Evolutionary conservation across 169 alveolate genomes (phyloP).

Genomic region (Neospora caninum): DNA sequence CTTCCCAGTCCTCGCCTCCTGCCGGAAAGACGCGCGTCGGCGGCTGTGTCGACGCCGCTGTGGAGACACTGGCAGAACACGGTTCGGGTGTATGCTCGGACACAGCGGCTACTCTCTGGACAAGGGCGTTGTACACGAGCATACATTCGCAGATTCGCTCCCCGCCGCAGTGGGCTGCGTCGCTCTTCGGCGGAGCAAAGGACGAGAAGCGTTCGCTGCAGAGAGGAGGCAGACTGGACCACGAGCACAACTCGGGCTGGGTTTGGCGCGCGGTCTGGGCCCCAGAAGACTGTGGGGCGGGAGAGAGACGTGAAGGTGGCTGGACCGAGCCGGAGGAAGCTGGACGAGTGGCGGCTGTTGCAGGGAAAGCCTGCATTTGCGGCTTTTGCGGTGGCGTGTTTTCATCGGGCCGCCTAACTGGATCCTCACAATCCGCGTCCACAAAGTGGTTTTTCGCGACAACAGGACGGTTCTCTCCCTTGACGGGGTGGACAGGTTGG

Average conservation of each 20-base stretch:
- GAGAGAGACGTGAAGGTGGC: not conserved
- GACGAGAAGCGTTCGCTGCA: not conserved
- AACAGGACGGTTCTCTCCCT: too few relatives aligned
- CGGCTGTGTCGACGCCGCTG: too few relatives aligned
- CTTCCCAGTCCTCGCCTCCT: slow-evolving; percentile 3
- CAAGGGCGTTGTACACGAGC: not conserved
- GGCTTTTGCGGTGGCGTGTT: not conserved
- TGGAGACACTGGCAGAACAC: too few relatives aligned
- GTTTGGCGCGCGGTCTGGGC: not conserved
- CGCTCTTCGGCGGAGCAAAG: not conserved
- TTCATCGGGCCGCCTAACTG: not conserved
- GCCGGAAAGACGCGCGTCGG: not conserved
- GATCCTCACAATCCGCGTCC: too few relatives aligned
- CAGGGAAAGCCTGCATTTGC: not conserved
- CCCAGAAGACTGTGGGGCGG: not conserved
- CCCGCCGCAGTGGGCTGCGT: not conserved
- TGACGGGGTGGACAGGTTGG: too few relatives aligned
- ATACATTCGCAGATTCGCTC: not conserved
- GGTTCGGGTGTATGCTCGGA: not conserved
- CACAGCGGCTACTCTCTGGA: not conserved
- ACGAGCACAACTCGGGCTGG: not conserved
- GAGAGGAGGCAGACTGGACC: not conserved
- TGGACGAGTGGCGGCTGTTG: not conserved
- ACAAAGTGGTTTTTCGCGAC: too few relatives aligned
- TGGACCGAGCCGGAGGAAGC: not conserved